Evolutionary conservation across 164 flowering plant genomes (phyloP).

Genomic region (Buxus sempervirens): DNA sequence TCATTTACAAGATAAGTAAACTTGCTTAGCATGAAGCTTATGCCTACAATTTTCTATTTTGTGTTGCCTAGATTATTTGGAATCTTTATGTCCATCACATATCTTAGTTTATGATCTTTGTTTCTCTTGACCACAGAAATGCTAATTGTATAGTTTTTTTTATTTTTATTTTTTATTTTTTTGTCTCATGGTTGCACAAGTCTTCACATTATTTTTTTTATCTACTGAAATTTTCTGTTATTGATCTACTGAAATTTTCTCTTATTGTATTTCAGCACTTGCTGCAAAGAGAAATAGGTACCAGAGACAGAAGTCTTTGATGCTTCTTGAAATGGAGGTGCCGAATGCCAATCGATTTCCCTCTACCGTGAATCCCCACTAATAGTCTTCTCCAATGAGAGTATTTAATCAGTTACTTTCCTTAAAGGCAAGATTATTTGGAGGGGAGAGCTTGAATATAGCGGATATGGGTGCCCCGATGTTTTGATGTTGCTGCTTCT

Average conservation of each 20-base stretch:
- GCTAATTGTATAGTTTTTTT: too few relatives aligned
- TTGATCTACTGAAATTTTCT: constrained; percentile 8
- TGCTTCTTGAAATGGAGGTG: constrained; percentile 95
- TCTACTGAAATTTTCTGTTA: constrained; percentile 1
- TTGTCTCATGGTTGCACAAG: background rate
- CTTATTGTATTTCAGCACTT: constrained; percentile 52
- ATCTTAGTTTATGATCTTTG: background rate
- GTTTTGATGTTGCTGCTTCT: background rate
- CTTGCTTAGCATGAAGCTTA: too few relatives aligned
- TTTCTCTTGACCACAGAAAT: background rate
- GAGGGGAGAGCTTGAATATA: constrained; percentile 2
- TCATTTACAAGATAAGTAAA: too few relatives aligned
- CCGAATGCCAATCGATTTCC: constrained; percentile 78
- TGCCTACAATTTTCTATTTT: too few relatives aligned
- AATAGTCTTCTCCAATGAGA: constrained; percentile 7
- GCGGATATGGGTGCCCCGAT: background rate
- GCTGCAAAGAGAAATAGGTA: constrained; percentile 92
- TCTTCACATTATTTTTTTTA: too few relatives aligned
- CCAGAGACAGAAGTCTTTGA: constrained; percentile 89
- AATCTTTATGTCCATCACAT: background rate
- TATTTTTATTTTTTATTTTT: too few relatives aligned
- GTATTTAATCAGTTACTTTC: constrained; percentile 4
- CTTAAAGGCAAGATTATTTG: constrained; percentile 1
- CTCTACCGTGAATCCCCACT: constrained; percentile 45
- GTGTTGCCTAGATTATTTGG: background rate